These are phyloP conservation scores for Linnemannia exigua DNA, from an alignment of 192 early-diverging fungal genomes.

Conservation along the genomic window DNA sequence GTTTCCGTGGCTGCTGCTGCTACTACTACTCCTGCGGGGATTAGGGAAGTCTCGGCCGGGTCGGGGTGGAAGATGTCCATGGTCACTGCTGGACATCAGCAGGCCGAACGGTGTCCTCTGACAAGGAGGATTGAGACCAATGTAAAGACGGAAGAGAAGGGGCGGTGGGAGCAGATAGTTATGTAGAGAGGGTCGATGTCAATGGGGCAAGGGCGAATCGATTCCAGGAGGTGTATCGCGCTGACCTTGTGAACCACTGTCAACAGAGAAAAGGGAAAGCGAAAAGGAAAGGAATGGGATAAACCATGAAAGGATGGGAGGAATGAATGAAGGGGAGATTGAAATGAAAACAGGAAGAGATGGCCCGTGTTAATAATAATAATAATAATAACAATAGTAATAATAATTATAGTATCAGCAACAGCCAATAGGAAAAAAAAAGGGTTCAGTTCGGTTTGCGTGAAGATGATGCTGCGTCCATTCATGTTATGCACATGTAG, in stretches of 20 bases:
- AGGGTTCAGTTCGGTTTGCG: background rate
- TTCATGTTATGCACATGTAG: too few relatives aligned
- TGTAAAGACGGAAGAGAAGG: background rate
- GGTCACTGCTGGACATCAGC: slow-evolving; percentile 39
- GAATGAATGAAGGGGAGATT: background rate
- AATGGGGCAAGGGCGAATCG: background rate
- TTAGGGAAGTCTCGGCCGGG: background rate
- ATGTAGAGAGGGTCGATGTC: background rate
- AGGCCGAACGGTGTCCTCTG: background rate
- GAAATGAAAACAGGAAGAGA: background rate
- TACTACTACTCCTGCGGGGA: background rate
- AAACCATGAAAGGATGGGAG: background rate
- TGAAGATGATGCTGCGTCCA: too few relatives aligned
- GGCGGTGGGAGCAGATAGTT: background rate
- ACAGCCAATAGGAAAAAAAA: background rate
- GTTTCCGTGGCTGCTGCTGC: background rate
- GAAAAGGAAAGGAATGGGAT: background rate
- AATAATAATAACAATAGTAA: too few relatives aligned
- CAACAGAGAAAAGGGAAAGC: background rate
- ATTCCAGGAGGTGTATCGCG: background rate
- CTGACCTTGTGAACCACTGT: background rate
- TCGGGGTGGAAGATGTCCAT: background rate
- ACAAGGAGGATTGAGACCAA: background rate
- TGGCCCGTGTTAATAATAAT: background rate
- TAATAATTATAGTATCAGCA: too few relatives aligned